These are phyloP conservation scores for Ophiostoma triangulosporum DNA, from an alignment of 2,329 filamentous ascomycete species.

Conservation along the genomic window DNA sequence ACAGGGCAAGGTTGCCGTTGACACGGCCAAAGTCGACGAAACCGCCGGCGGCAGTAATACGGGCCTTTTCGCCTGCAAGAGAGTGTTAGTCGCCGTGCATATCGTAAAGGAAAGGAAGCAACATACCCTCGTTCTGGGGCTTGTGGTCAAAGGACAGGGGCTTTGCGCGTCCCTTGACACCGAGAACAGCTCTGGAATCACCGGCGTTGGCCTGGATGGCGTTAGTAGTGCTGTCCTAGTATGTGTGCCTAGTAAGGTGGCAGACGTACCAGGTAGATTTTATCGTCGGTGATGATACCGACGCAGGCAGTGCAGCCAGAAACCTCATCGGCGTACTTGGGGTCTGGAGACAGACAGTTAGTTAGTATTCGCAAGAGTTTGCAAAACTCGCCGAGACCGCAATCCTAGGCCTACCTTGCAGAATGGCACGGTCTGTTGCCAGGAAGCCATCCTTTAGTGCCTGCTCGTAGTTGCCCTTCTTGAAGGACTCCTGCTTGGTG, in stretches of 20 bases:
- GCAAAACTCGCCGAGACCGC: not conserved
- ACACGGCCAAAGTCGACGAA: constrained; percentile 98
- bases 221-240: not conserved
- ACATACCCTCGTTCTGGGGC: constrained; percentile 85
- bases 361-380: constrained; percentile 2
- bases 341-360: constrained; percentile 46
- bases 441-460: constrained; percentile 95
- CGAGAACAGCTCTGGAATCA: constrained; percentile 87
- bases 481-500: constrained; percentile 87
- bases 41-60: constrained; percentile 88
- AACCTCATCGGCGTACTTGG: constrained; percentile 93
- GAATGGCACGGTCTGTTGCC: constrained; percentile 86
- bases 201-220: constrained; percentile 80
- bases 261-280: constrained; percentile 81
- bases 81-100: constrained; percentile 10
- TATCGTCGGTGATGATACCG: constrained; percentile 73
- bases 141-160: constrained; percentile 99
- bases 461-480: constrained; percentile 82
- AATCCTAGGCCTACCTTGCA: constrained; percentile 56
- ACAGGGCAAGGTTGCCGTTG: constrained; percentile 93
- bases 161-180: constrained; percentile 94
- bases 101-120: not conserved
- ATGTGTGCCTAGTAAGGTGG: not conserved
- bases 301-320: constrained; percentile 96
- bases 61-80: constrained; percentile 71